Evolutionary conservation across 805 yeast genomes (phyloP), one percentile per base, ranked within the genome.

Genomic region (Sugiyamaella chiloensis): DNA sequence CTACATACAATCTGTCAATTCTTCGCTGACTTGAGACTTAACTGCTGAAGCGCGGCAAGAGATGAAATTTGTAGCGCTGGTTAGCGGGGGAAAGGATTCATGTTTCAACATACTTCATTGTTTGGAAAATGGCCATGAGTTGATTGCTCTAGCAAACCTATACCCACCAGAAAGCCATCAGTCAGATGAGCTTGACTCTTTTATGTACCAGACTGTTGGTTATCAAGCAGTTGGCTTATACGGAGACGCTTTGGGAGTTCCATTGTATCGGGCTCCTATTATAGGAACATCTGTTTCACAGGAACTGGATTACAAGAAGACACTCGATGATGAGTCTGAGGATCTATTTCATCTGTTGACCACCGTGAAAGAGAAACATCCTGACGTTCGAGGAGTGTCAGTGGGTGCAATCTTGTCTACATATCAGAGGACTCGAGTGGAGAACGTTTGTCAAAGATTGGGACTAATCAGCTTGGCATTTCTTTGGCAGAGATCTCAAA

Each of bases 151-250:
- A 40, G 98, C 89, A 0, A 93, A 93, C 59, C 65, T 93, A 52
- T 79, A 80, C 58, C 96, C 96, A 1, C 73, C 74, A 1, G 65
- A 63, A 27, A 7, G 46, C 19, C 67, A 67, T 19, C 42, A 55
- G 3, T 61, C 66, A 21, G 83, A 81, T 55, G 99, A 93, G 64
- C 68, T 93, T 46, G 97, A 93, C 63, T 87, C 96, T 46, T 91
- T 84, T 61, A 93, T 93, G 99, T 93, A 87, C 65, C 99, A 93
- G 66, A 93, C 99, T 0, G 98, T 93, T 5, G 99, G 99, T 0
- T 93, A 86, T 64, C 87, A 85, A 52, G 78, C 85, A 2, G 72
- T 93, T 2, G 74, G 77, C 0, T 65, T 70, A 45, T 87, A 90
- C 60, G 69, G 76, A 2, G 73, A 81, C 51, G 86, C 96, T 59